These are phyloP conservation scores for Nectriaceae sp. DNA, from an alignment of 2,329 filamentous ascomycete species.

Conservation along the genomic window DNA sequence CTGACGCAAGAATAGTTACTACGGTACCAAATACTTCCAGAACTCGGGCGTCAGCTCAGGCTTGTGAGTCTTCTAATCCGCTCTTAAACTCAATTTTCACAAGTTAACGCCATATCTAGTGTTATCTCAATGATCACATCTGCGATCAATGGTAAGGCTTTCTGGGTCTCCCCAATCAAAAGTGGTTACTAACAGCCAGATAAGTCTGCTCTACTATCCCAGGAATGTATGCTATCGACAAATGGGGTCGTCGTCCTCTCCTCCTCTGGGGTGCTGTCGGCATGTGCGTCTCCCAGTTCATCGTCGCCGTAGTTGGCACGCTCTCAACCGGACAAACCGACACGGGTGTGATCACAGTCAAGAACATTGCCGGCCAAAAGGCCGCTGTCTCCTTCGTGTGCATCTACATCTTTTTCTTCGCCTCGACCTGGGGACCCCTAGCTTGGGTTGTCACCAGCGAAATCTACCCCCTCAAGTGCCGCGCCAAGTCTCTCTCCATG, in stretches of 20 bases:
- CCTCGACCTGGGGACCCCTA: slow-evolving; percentile 65
- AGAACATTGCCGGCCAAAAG: slow-evolving; percentile 54
- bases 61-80: too few species aligned
- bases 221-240: slow-evolving; percentile 39
- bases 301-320: slow-evolving; percentile 61
- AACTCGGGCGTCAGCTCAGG: slow-evolving; percentile 39
- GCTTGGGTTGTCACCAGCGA: slow-evolving; percentile 51
- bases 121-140: slow-evolving; percentile 42
- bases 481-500: slow-evolving; percentile 66
- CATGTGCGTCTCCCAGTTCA: slow-evolving; percentile 63
- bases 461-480: slow-evolving; percentile 63
- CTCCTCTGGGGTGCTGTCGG: slow-evolving; percentile 63
- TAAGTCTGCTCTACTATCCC: slow-evolving; percentile 40
- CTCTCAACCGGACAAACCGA: slow-evolving; percentile 52
- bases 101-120: too few species aligned
- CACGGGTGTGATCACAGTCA: slow-evolving; percentile 51
- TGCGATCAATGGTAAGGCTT: slow-evolving; percentile 41
- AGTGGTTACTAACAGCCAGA: too few species aligned
- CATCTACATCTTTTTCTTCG: slow-evolving; percentile 77
- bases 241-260: slow-evolving; percentile 54
- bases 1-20: slow-evolving; percentile 33
- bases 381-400: slow-evolving; percentile 64
- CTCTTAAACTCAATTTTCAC: too few species aligned
- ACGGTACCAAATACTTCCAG: slow-evolving; percentile 43
- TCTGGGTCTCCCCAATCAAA: too few species aligned